A percentile compares a stretch with the other conserved stretches of the same genome.
phyloP scores from a whole-genome alignment of 768 basidiomycete genomes.

The Amanita brunnescens region DNA sequence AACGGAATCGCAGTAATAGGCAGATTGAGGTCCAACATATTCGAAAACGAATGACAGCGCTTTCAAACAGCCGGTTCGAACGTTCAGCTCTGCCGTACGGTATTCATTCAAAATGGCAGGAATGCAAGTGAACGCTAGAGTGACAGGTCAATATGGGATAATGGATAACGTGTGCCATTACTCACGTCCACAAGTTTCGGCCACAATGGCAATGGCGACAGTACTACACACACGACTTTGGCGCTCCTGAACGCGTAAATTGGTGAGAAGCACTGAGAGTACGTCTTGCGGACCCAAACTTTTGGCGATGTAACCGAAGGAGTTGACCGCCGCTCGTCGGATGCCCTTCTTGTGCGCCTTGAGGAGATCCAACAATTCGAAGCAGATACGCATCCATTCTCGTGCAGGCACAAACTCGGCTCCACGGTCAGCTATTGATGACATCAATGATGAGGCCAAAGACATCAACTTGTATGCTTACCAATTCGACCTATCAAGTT shows the following conservation, averaged over 20 bases:
- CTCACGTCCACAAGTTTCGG: conserved; percentile 82
- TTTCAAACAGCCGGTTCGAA: conserved; percentile 97
- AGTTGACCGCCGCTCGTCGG: conserved; percentile 97
- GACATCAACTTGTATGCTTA: conserved; percentile 28
- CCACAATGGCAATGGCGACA: conserved; percentile 94
- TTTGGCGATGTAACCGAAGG: conserved; percentile 99
- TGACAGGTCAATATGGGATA: conserved; percentile 1
- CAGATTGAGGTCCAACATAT: conserved; percentile 96
- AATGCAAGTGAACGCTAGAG: conserved; percentile 89
- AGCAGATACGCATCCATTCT: conserved; percentile 99
- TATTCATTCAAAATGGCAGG: conserved; percentile 99
- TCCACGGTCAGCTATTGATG: conserved; percentile 77
- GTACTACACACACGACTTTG: conserved; percentile 98
- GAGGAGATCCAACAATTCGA: conserved; percentile 91
- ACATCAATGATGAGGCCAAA: conserved; percentile 1
- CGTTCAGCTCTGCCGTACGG: conserved; percentile 95
- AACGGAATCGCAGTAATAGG: conserved; percentile 94
- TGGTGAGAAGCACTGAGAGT: conserved; percentile 88
- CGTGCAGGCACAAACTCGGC: conserved; percentile 97
- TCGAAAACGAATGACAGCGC: conserved; percentile 98
- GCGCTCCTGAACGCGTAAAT: conserved; percentile 96
- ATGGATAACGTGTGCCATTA: conserved; percentile 10
- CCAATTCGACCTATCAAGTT: conserved; percentile 97
- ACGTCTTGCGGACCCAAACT: conserved; percentile 99
- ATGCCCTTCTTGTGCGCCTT: conserved; percentile 99